Evolutionary conservation across 202 grass and related monocot species (phyloP).

Genomic region (Saccharum hybrid): DNA sequence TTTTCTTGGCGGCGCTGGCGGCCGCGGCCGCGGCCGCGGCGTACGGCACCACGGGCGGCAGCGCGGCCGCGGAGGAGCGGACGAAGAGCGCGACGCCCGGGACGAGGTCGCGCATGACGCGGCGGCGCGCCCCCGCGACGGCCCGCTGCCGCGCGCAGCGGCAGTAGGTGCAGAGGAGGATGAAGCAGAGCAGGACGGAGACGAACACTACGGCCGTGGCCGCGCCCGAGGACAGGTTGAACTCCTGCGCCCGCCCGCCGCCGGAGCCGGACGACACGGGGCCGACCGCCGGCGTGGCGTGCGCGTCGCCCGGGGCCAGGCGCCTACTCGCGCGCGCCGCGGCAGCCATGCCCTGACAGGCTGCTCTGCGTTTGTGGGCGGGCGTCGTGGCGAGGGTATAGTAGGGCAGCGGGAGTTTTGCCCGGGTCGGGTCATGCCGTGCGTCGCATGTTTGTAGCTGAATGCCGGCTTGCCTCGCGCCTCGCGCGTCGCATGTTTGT

Average conservation of each 20-base stretch:
- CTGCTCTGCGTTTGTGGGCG: neutral
- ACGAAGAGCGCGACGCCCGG: slow-evolving; percentile 18
- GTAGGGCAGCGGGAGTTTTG: neutral
- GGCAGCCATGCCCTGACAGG: neutral
- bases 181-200: slow-evolving; percentile 61
- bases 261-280: neutral
- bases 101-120: slow-evolving; percentile 46
- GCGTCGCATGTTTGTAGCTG: neutral
- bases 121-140: slow-evolving; percentile 32
- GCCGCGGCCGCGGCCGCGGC: neutral
- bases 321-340: slow-evolving; percentile 39
- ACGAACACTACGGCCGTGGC: slow-evolving; percentile 58
- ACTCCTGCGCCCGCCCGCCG: slow-evolving; percentile 10
- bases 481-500: no score
- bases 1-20: neutral
- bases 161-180: slow-evolving; percentile 74
- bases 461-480: neutral
- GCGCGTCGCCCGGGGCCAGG: slow-evolving; percentile 16
- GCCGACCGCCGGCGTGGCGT: slow-evolving; percentile 23
- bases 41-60: slow-evolving; percentile 52
- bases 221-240: slow-evolving; percentile 50
- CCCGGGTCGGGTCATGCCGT: neutral
- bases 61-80: slow-evolving; percentile 4
- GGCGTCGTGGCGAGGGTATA: neutral
- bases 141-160: slow-evolving; percentile 53